Evolutionary conservation across 2,329 filamentous ascomycete genomes (phyloP).

Genomic region (Aaosphaeria pasadenensis): DNA sequence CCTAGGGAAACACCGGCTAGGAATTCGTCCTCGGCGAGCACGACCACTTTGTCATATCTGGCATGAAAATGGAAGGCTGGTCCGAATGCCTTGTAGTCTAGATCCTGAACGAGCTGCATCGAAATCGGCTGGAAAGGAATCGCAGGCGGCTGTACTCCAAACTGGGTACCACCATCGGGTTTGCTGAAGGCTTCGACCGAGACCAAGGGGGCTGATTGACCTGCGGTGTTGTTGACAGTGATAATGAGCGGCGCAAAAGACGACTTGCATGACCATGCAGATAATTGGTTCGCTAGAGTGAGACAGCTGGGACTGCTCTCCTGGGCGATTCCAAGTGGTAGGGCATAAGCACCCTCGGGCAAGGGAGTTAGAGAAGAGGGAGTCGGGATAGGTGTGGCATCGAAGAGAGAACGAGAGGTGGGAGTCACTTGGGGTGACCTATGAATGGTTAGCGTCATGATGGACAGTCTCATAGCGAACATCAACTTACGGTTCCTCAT

Average conservation of each 20-base stretch:
- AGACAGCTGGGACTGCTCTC: constrained; percentile 51
- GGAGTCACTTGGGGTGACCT: constrained; percentile 45
- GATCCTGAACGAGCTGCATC: constrained; percentile 56
- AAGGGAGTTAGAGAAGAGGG: constrained; percentile 45
- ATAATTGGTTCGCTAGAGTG: constrained; percentile 40
- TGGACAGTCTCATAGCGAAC: not conserved
- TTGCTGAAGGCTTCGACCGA: constrained; percentile 24
- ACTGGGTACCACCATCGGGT: constrained; percentile 48
- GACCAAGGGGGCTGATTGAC: constrained; percentile 12
- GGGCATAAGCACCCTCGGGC: constrained; percentile 49
- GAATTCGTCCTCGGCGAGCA: constrained; percentile 45
- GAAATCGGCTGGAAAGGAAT: constrained; percentile 48
- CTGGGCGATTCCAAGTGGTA: constrained; percentile 47
- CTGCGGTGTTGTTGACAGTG: constrained; percentile 20
- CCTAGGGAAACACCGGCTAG: constrained; percentile 17
- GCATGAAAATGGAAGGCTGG: constrained; percentile 64
- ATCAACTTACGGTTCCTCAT: constrained; percentile 29
- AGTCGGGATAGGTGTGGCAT: constrained; percentile 50
- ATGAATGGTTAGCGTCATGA: constrained; percentile 12
- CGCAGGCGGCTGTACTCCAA: constrained; percentile 61
- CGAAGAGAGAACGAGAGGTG: constrained; percentile 46
- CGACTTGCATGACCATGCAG: constrained; percentile 52
- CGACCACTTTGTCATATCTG: constrained; percentile 63
- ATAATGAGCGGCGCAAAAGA: constrained; percentile 32
- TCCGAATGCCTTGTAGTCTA: constrained; percentile 54